Conservation (phyloP, 169 alveolate genomes). For the Neospora caninum region DNA sequence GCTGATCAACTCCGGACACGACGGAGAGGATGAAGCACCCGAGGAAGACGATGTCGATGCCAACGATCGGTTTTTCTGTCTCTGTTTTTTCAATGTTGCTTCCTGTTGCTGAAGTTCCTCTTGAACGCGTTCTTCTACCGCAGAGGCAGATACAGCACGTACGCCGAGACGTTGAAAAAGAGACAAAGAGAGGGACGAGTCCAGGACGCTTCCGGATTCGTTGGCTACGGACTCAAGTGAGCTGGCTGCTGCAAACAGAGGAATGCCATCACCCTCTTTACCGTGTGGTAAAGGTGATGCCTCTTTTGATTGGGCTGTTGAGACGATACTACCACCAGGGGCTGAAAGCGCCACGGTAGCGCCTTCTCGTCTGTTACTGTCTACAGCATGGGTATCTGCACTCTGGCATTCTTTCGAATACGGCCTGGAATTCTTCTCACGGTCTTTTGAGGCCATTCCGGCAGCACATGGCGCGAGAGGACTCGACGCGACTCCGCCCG, state of each 20-base stretch:
- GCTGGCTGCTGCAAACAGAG: background rate
- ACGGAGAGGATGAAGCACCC: background rate
- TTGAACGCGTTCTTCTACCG: conserved; percentile 15
- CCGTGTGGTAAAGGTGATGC: too few relatives aligned
- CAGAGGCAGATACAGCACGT: background rate
- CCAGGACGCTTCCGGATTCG: background rate
- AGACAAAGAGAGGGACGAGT: conserved; percentile 14
- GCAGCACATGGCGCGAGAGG: too few relatives aligned
- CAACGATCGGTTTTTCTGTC: background rate
- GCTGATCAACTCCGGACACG: background rate
- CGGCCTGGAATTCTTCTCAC: too few relatives aligned
- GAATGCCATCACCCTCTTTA: too few relatives aligned
- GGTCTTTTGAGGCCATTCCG: too few relatives aligned
- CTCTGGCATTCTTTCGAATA: too few relatives aligned
- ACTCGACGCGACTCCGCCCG: too few relatives aligned
- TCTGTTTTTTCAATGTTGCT: background rate
- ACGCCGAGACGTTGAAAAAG: background rate
- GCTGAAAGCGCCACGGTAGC: too few relatives aligned
- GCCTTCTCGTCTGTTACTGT: too few relatives aligned
- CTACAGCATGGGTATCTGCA: too few relatives aligned
- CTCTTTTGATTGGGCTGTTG: too few relatives aligned
- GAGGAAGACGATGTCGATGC: background rate
- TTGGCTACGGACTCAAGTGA: background rate
- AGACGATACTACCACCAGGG: too few relatives aligned
- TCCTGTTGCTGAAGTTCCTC: conserved; percentile 27